A percentile compares a stretch with the other conserved stretches of the same genome.
phyloP scores from a whole-genome alignment of 345 rosid genomes.

The Gossypium turneri region DNA sequence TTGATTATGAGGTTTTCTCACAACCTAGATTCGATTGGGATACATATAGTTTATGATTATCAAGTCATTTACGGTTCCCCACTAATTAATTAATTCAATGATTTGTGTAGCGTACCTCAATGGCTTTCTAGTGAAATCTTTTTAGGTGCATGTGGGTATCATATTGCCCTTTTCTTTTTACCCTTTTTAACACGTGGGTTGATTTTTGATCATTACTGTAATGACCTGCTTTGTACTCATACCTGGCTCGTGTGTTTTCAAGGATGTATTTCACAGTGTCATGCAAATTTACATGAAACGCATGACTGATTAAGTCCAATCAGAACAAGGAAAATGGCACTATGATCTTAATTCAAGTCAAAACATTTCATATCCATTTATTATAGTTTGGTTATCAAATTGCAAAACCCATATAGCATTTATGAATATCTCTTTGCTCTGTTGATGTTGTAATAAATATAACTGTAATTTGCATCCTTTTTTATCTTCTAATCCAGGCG shows the following conservation, averaged over 20 bases:
- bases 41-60: constrained; percentile 38
- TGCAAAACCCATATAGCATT: neutral
- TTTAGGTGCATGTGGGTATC: neutral
- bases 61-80: constrained; percentile 17
- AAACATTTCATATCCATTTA: neutral
- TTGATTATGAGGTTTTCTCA: constrained; percentile 85
- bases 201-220: neutral
- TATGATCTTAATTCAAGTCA: neutral
- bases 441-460: neutral
- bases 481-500: no score
- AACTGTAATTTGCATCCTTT: neutral
- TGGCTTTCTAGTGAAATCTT: neutral
- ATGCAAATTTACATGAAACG: no score
- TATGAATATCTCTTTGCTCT: neutral
- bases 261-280: neutral
- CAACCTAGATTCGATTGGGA: constrained; percentile 97
- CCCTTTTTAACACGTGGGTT: neutral
- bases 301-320: no score
- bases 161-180: neutral
- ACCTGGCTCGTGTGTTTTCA: neutral
- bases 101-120: constrained; percentile 2
- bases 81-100: constrained; percentile 15
- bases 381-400: neutral
- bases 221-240: neutral
- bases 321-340: no score